Conservation (phyloP, 139 green algal genomes). For the Closterium sp. region DNA sequence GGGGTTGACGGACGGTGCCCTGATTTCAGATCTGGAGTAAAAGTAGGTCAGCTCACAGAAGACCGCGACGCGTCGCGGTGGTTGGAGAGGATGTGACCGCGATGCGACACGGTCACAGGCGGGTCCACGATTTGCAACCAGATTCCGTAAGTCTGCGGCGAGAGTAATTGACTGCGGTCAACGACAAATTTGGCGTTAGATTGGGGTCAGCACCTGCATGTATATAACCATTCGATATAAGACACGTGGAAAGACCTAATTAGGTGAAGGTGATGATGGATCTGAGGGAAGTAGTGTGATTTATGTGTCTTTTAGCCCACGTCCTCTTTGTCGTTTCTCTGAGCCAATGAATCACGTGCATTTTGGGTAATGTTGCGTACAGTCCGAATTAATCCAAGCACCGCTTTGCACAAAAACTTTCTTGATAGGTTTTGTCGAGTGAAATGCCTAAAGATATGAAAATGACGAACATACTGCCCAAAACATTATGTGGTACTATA, state of each 20-base stretch:
- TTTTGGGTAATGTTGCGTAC: too few species aligned
- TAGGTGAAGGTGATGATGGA: not conserved
- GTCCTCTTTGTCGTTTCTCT: not conserved
- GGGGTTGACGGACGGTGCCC: not conserved
- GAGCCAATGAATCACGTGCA: too few species aligned
- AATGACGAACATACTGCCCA: too few species aligned
- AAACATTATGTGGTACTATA: too few species aligned
- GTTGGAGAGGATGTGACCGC: too few species aligned
- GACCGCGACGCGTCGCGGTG: not conserved
- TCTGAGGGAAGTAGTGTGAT: not conserved
- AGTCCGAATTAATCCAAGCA: too few species aligned
- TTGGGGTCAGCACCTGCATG: not conserved
- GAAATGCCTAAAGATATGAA: too few species aligned
- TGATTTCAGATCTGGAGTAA: not conserved
- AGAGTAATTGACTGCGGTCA: not conserved
- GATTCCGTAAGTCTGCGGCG: not conserved
- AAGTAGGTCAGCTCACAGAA: not conserved
- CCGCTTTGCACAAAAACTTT: too few species aligned
- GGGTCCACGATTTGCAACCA: not conserved
- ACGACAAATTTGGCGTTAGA: not conserved
- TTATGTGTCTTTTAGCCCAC: not conserved
- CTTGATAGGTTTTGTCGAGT: too few species aligned
- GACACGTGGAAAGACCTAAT: not conserved
- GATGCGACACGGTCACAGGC: not conserved
- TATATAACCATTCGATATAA: not conserved